Base-by-base conservation (phyloP, 2,329 filamentous ascomycete species). In the Ceratocystis cacaofunesta region DNA sequence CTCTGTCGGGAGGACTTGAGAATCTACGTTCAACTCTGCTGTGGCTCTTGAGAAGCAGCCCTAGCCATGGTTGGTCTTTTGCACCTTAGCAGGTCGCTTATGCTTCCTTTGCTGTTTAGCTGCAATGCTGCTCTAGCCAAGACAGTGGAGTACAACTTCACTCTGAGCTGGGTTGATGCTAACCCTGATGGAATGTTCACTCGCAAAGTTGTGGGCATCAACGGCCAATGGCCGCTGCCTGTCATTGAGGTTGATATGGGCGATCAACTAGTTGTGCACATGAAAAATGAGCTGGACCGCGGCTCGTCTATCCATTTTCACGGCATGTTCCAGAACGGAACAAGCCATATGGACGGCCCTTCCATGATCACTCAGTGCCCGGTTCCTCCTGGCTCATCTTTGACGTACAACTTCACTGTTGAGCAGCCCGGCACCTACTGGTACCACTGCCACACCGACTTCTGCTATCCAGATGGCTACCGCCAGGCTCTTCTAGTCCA, bases 211-310 rank as follows among this genome's bases (percentile, higher is more conserved):
- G 84, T 88, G 70, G 84, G 83, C 10, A 82, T 89, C 71, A 89
- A 89, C 70, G 78, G 79, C 12, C 72, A 82, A 72, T 87, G 85
- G 82, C 85, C 86, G 2, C 78, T 84, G 30, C 86, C 86, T 0
- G 71, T 76, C 12, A 81, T 86, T 57, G 77, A 79, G 64, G 82
- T 80, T 6, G 78, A 76, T 64, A 77, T 79, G 67, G 82, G 82
- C 63, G 82, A 85, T 68, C 75, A 73, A 17, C 68, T 82, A 46
- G 72, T 80, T 10, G 74, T 82, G 55, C 79, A 79, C 69, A 73
- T 82, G 67, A 69, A 76, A 64, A 83, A 83, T 69, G 70, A 73
- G 48, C 73, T 83, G 1, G 79, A 77, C 19, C 82, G 83, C 66
- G 78, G 75, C 4, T 81, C 80, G 1, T 79, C 78, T 28, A 72